phyloP scores from a whole-genome alignment of 768 basidiomycete species.

The Naganishia friedmannii region DNA sequence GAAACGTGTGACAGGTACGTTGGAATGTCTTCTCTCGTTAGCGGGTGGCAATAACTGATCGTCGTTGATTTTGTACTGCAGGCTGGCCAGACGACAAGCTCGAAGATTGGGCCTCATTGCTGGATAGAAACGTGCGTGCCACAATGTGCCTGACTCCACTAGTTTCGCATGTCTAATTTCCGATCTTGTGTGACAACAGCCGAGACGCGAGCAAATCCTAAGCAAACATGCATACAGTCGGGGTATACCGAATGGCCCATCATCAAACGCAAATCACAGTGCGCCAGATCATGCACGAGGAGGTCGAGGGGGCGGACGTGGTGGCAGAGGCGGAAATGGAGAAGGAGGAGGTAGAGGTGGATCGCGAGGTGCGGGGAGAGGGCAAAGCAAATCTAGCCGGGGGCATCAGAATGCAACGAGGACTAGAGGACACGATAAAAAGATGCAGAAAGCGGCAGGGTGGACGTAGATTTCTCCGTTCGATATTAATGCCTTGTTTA shows the following conservation, averaged over 20 bases:
- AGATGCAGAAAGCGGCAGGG: constrained; percentile 33
- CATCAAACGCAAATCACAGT: constrained; percentile 25
- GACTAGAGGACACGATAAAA: constrained; percentile 37
- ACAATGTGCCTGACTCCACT: neutral
- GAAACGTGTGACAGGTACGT: constrained; percentile 64
- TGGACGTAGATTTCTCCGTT: constrained; percentile 22
- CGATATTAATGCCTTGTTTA: too few relatives aligned
- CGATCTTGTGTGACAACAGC: constrained; percentile 54
- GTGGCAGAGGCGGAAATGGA: constrained; percentile 32
- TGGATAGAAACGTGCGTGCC: constrained; percentile 75
- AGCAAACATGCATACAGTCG: constrained; percentile 62
- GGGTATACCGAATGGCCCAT: constrained; percentile 24
- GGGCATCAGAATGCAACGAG: constrained; percentile 23
- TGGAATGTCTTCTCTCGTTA: neutral
- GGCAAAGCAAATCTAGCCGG: constrained; percentile 16
- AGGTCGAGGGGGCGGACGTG: constrained; percentile 47
- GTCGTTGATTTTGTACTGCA: constrained; percentile 36
- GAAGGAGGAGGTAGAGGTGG: constrained; percentile 30
- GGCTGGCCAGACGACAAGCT: constrained; percentile 81
- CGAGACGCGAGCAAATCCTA: constrained; percentile 69
- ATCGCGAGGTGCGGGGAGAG: constrained; percentile 29
- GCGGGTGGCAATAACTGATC: neutral
- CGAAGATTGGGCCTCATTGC: constrained; percentile 86
- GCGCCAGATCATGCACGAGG: constrained; percentile 48
- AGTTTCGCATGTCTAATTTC: constrained; percentile 1